Base-by-base conservation (phyloP, 2,329 filamentous ascomycete species). In the Microdochium trichocladiopsis region DNA sequence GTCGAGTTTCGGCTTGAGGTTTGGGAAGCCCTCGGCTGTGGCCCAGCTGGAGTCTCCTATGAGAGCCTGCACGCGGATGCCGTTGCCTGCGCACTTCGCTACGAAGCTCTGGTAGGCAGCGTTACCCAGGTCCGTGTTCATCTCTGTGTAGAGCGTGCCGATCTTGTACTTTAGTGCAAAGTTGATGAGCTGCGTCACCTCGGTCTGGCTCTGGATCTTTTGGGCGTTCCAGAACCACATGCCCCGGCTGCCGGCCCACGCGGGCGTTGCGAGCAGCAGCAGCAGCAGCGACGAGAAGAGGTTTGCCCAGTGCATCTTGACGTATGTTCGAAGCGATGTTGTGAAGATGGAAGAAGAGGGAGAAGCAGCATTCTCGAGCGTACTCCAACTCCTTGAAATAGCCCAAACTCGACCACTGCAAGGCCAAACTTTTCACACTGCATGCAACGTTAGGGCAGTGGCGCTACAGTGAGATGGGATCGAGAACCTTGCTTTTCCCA, bases 111-210 rank as follows among this genome's bases (percentile, higher is more conserved):
- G 41, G 41, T 45, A 45, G 18, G 41, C 41, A 18, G 41, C 41
- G 18, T 45, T 45, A 18, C 41, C 18, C 41, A 45, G 41, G 18
- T 45, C 41, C 21, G 18, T 22, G 41, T 45, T 45, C n/a, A 45
- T 23, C 21, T 45, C n/a, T 8, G 41, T 45, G 41, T 45, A 45
- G 21, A 45, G 41, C 5, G n/a, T 45, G 41, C n/a, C 21, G 41
- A 45, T 45, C n/a, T 45, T 45, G 41, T 45, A 45, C 41, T 9
- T 45, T 18, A 45, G 41, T 18, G 41, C 41, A 45, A 22, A 45
- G 41, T 45, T 45, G 41, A 45, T 45, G 41, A 45, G 41, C 41
- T 45, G 41, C 4, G 41, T 45, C 41, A 45, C 41, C 41, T 45
- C 41, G 41, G 41, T 45, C 41, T 45, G 41, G 21, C 22, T 18